Evolutionary conservation across 1,284 basidiomycete species (phyloP).

Genomic region (Rhodotorula sp.): DNA sequence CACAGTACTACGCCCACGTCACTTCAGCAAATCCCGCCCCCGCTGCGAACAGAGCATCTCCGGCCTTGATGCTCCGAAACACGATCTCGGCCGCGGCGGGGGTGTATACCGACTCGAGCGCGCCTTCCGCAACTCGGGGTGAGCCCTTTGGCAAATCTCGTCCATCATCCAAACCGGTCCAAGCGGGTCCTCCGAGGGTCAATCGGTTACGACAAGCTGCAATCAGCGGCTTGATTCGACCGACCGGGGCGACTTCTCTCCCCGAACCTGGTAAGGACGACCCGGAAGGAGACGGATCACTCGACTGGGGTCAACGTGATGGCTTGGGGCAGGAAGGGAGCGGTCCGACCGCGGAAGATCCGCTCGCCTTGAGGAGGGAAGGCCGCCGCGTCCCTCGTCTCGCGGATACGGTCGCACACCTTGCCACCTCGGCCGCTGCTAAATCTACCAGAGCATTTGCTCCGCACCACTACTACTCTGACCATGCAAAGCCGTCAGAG

Average conservation of each 20-base stretch:
- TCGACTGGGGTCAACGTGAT: too few relatives aligned
- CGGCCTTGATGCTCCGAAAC: slow-evolving; percentile 33
- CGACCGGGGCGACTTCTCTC: not conserved
- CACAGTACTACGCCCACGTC: slow-evolving; percentile 5
- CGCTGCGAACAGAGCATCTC: not conserved
- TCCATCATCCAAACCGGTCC: rapidly evolving
- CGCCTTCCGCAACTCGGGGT: not conserved
- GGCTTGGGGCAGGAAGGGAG: not conserved
- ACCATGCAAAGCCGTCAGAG: not conserved
- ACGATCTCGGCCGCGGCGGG: slow-evolving; percentile 24
- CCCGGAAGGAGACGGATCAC: not conserved
- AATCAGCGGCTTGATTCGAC: too few relatives aligned
- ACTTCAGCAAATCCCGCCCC: not conserved
- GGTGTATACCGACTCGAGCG: slow-evolving; percentile 15
- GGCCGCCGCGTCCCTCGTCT: slow-evolving; percentile 4
- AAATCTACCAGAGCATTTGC: not conserved
- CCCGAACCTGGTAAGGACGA: slow-evolving; percentile 16
- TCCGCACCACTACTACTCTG: not conserved
- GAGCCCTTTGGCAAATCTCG: too few relatives aligned
- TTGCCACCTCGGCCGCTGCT: not conserved
- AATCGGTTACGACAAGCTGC: slow-evolving; percentile 1
- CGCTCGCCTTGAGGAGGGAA: not conserved
- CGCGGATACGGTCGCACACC: not conserved
- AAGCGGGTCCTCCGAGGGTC: not conserved
- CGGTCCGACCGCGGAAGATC: not conserved